Conservation (phyloP, 352 stramenopile genomes). For the Thraustotheca clavata region DNA sequence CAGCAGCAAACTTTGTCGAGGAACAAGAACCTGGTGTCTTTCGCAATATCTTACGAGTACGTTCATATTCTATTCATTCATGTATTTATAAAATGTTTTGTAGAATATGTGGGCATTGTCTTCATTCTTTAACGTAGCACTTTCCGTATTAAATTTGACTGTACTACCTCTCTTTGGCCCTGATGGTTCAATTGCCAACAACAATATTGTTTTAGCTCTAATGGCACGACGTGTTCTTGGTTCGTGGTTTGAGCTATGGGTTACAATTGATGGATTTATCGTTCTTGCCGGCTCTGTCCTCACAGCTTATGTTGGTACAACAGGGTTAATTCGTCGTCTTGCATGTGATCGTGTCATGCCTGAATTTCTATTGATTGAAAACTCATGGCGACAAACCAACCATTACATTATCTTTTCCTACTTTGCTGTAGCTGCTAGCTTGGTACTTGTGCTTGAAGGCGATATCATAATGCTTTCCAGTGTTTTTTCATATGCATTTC, state of each 20-base stretch:
- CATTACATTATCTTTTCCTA: conserved; percentile 80
- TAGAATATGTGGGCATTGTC: conserved; percentile 70
- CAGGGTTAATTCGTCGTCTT: conserved; percentile 63
- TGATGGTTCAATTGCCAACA: conserved; percentile 46
- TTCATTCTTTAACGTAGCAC: conserved; percentile 68
- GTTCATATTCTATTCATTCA: background rate
- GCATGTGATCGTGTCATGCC: conserved; percentile 68
- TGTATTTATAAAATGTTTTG: background rate
- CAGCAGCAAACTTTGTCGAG: conserved; percentile 86
- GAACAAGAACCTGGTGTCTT: conserved; percentile 83
- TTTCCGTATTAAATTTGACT: conserved; percentile 53
- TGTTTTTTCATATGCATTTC: conserved; percentile 84
- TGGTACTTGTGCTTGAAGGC: conserved; percentile 71
- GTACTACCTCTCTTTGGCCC: conserved; percentile 44
- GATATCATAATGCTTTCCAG: conserved; percentile 66
- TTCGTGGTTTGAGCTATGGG: conserved; percentile 28
- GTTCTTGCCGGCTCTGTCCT: conserved; percentile 63
- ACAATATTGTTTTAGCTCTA: conserved; percentile 50
- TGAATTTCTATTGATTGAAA: conserved; percentile 40
- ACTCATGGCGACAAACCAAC: conserved; percentile 52
- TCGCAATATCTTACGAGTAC: conserved; percentile 40
- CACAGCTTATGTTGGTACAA: conserved; percentile 72
- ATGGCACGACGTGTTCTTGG: conserved; percentile 37
- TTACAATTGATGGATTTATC: conserved; percentile 64
- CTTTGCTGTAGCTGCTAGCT: conserved; percentile 54